These are phyloP conservation scores for Alternaria tenuissima DNA, from an alignment of 2,329 filamentous ascomycete genomes.

Conservation along the genomic window DNA sequence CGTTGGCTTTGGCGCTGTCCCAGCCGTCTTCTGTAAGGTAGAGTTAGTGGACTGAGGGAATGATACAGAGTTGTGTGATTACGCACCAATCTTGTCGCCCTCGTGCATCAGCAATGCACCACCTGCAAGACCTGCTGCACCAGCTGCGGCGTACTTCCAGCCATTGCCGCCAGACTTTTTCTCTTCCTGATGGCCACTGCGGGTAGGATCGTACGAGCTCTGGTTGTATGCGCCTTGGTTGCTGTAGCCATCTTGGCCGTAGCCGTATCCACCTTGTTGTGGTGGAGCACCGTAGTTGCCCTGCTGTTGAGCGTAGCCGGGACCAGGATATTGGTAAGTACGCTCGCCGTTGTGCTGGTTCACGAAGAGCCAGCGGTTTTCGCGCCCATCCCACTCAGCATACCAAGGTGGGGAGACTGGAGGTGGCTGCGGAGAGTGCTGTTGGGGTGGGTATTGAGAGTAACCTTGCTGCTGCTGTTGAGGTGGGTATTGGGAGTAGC, in stretches of 20 bases:
- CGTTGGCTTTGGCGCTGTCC: slow-evolving; percentile 27
- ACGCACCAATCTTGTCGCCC: slow-evolving; percentile 34
- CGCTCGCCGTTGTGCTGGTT: slow-evolving; percentile 38
- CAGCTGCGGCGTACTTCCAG: slow-evolving; percentile 39
- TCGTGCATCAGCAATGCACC: slow-evolving; percentile 40
- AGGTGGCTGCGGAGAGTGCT: slow-evolving; percentile 27
- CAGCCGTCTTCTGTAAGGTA: slow-evolving; percentile 23
- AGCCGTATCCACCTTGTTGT: slow-evolving; percentile 19
- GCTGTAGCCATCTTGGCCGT: slow-evolving; percentile 23
- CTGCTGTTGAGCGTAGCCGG: slow-evolving; percentile 33
- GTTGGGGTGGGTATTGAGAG: slow-evolving; percentile 14
- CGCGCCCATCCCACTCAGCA: slow-evolving; percentile 34
- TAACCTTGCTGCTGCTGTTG: slow-evolving; percentile 19
- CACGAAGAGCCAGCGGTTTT: slow-evolving; percentile 37
- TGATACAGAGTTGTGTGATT: background rate
- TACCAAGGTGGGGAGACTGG: slow-evolving; percentile 38
- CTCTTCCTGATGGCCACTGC: slow-evolving; percentile 24
- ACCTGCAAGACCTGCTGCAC: slow-evolving; percentile 33
- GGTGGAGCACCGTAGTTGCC: slow-evolving; percentile 23
- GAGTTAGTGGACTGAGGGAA: background rate
- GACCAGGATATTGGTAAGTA: slow-evolving; percentile 33
- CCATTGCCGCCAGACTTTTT: slow-evolving; percentile 33
- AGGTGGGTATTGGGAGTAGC: slow-evolving; percentile 8
- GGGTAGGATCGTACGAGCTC: slow-evolving; percentile 25
- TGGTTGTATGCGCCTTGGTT: slow-evolving; percentile 29